phyloP scores from a whole-genome alignment of 768 basidiomycete genomes.

The Gymnopilus junonius region DNA sequence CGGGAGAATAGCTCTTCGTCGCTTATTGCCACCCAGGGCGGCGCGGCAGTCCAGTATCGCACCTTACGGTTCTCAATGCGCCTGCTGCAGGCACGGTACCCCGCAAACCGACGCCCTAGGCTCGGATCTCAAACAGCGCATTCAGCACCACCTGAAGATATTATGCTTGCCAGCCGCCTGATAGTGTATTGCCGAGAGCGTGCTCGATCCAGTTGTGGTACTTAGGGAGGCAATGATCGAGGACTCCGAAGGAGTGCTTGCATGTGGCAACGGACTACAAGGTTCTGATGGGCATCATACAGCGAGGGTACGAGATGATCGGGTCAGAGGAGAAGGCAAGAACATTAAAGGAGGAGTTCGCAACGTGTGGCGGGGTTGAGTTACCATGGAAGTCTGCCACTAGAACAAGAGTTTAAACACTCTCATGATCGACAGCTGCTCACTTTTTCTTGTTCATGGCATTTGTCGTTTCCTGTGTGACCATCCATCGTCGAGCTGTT shows the following conservation, averaged over 20 bases:
- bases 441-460: no score
- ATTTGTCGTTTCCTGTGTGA: no score
- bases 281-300: background rate
- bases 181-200: background rate
- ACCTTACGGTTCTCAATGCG: no score
- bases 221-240: background rate
- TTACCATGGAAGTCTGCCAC: background rate
- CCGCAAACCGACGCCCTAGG: no score
- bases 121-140: background rate
- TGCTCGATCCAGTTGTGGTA: background rate
- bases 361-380: background rate
- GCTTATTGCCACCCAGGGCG: no score
- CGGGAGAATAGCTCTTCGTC: no score
- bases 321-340: background rate
- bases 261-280: background rate
- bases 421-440: no score
- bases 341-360: background rate
- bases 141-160: background rate
- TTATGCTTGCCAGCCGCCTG: background rate
- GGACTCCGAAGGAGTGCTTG: constrained; percentile 9
- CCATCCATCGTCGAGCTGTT: no score
- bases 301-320: background rate
- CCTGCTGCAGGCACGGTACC: no score
- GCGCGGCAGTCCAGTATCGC: no score
- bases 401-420: no score